Conservation (phyloP, 345 rosid species). For the Trapa bicornis region DNA sequence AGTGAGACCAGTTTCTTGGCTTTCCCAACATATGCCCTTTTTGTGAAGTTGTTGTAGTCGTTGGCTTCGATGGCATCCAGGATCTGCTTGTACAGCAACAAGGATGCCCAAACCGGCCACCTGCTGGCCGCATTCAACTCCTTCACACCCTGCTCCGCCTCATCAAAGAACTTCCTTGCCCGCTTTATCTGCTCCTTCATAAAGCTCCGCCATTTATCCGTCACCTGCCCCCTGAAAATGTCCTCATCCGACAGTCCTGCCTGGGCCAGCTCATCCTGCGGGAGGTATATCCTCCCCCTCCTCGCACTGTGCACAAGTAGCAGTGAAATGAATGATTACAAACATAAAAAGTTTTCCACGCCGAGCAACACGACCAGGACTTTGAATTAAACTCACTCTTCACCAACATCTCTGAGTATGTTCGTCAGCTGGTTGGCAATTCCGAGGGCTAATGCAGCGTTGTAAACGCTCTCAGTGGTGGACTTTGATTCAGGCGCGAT, state of each 20-base stretch:
- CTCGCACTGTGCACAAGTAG: constrained; percentile 17
- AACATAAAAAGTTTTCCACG: background rate
- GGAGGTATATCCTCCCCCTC: constrained; percentile 42
- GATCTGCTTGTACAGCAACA: constrained; percentile 32
- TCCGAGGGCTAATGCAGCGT: constrained; percentile 39
- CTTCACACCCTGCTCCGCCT: constrained; percentile 36
- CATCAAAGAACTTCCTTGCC: constrained; percentile 38
- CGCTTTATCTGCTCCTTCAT: constrained; percentile 41
- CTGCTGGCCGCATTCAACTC: constrained; percentile 32
- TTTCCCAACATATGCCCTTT: constrained; percentile 36
- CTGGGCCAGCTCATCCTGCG: constrained; percentile 30
- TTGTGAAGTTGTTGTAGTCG: constrained; percentile 36
- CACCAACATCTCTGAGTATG: constrained; percentile 47
- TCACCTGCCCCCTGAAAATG: constrained; percentile 31
- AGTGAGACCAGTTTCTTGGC: constrained; percentile 26
- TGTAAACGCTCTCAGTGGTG: constrained; percentile 39
- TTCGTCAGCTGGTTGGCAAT: constrained; percentile 51
- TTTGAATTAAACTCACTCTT: constrained; percentile 28
- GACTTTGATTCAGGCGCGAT: constrained; percentile 37
- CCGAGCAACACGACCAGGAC: too few relatives aligned
- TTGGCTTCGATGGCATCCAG: constrained; percentile 37
- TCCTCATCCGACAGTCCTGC: constrained; percentile 35
- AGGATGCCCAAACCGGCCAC: constrained; percentile 46
- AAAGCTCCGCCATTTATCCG: constrained; percentile 34
- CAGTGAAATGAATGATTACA: background rate